These are phyloP conservation scores for Talaromyces ruber DNA, from an alignment of 495 filamentous ascomycete species.

Conservation along the genomic window DNA sequence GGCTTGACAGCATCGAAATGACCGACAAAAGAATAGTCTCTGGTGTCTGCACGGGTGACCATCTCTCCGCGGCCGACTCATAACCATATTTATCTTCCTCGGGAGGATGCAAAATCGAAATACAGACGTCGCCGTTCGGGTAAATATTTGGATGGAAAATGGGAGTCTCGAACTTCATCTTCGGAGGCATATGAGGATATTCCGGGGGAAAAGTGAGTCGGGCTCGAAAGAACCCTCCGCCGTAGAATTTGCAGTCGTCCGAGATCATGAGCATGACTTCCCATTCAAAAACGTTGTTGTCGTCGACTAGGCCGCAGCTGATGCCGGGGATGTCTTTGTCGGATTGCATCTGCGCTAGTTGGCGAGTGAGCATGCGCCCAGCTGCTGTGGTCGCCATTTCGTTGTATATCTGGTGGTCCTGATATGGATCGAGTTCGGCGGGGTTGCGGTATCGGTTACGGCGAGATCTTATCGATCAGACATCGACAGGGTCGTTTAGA, in stretches of 20 bases:
- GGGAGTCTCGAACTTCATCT: constrained; percentile 80
- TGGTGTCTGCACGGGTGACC: constrained; percentile 95
- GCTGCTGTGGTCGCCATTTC: constrained; percentile 48
- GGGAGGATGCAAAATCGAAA: constrained; percentile 92
- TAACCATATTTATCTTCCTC: constrained; percentile 96
- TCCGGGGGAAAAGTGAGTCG: constrained; percentile 68
- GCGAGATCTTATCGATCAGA: neutral
- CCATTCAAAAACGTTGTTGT: constrained; percentile 95
- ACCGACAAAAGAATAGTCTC: constrained; percentile 91
- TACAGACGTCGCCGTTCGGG: constrained; percentile 82
- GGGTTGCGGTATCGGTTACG: neutral
- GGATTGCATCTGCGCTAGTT: constrained; percentile 89
- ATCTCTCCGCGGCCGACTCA: constrained; percentile 83
- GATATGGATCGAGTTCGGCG: neutral
- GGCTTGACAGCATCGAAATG: constrained; percentile 85
- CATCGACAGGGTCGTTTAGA: neutral
- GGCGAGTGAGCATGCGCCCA: constrained; percentile 69
- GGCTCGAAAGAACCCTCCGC: constrained; percentile 86
- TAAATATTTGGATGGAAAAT: constrained; percentile 98
- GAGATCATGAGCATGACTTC: constrained; percentile 98
- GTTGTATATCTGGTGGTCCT: neutral
- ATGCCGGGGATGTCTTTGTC: constrained; percentile 90
- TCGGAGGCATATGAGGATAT: constrained; percentile 86
- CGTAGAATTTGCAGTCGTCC: constrained; percentile 93
- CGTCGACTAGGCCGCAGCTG: constrained; percentile 76